Percentiles rank a stretch among this genome's conserved stretches.
Evolutionary conservation across 2,329 filamentous ascomycete species (phyloP).

Genomic region (Cephalotrichum gorgonifer): DNA sequence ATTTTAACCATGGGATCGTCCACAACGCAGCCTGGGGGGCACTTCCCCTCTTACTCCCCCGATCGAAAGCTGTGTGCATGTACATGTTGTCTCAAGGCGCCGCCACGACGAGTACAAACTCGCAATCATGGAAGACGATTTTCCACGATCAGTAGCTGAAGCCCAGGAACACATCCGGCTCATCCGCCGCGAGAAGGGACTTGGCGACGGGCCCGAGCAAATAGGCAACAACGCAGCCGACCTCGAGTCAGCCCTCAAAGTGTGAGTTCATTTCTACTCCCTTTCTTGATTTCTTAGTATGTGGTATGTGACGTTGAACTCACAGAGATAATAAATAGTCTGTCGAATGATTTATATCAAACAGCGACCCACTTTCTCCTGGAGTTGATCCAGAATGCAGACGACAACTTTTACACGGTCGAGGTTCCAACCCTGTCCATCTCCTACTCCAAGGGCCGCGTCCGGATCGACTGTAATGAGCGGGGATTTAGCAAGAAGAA

Average conservation of each 20-base stretch:
- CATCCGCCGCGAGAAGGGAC: slow-evolving; percentile 7
- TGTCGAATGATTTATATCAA: slow-evolving; percentile 14
- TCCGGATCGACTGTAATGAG: slow-evolving; percentile 20
- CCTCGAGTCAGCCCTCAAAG: slow-evolving; percentile 4
- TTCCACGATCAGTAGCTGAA: slow-evolving; percentile 4
- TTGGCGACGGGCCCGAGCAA: slow-evolving; percentile 4
- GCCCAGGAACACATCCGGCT: slow-evolving; percentile 6
- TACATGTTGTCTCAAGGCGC: too few species aligned
- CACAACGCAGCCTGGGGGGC: too few species aligned
- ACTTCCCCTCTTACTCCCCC: too few species aligned
- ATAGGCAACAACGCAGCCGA: slow-evolving; percentile 6
- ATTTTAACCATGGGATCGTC: too few species aligned
- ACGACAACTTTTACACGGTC: slow-evolving; percentile 21
- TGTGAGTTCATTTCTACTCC: not conserved
- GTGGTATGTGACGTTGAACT: too few species aligned
- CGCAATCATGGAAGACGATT: slow-evolving; percentile 4
- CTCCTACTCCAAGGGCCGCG: slow-evolving; percentile 10
- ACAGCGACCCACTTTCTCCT: slow-evolving; percentile 22
- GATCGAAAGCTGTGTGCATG: too few species aligned
- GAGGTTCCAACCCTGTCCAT: slow-evolving; percentile 11
- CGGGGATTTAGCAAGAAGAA: slow-evolving; percentile 18
- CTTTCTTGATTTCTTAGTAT: too few species aligned
- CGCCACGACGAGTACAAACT: too few species aligned
- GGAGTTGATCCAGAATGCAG: slow-evolving; percentile 28
- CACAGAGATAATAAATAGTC: too few species aligned